Evolutionary conservation across 2,329 filamentous ascomycete species (phyloP).

Genomic region (Cercospora sp.): DNA sequence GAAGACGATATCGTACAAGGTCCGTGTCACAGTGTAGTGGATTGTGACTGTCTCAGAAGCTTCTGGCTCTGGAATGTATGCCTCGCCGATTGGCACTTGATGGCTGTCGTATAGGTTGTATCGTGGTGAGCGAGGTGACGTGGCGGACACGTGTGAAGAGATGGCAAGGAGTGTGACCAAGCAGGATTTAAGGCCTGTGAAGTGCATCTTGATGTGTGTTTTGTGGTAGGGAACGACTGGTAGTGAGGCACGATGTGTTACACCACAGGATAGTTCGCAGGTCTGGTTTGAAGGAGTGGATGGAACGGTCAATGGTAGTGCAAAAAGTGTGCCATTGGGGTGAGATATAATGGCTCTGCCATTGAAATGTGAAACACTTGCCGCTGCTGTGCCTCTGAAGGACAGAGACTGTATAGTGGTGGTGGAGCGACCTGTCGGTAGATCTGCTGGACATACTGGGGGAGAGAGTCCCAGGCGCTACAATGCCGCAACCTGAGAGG

Average conservation of each 20-base stretch:
- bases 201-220: conserved; percentile 19
- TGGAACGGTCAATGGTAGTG: conserved; percentile 11
- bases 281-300: conserved; percentile 16
- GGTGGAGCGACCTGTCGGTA: conserved; percentile 8
- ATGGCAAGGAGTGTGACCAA: conserved; percentile 6
- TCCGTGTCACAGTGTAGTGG: conserved; percentile 21
- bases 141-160: neutral
- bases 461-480: neutral
- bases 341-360: conserved; percentile 14
- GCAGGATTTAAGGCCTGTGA: conserved; percentile 4
- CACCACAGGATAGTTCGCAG: conserved; percentile 15
- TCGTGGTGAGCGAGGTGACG: neutral
- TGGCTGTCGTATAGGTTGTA: conserved; percentile 14
- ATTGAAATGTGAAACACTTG: conserved; percentile 16
- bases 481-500: conserved; percentile 5
- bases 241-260: conserved; percentile 12
- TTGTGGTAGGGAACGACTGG: conserved; percentile 10
- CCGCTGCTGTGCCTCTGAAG: conserved; percentile 26
- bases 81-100: conserved; percentile 20
- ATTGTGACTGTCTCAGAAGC: conserved; percentile 20
- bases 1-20: conserved; percentile 21
- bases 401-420: conserved; percentile 1
- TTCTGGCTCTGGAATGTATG: conserved; percentile 4
- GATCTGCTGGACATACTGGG: conserved; percentile 2
- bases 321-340: conserved; percentile 20